These are phyloP conservation scores for Neurospora sp. DNA, from an alignment of 495 filamentous ascomycete genomes.

Conservation along the genomic window DNA sequence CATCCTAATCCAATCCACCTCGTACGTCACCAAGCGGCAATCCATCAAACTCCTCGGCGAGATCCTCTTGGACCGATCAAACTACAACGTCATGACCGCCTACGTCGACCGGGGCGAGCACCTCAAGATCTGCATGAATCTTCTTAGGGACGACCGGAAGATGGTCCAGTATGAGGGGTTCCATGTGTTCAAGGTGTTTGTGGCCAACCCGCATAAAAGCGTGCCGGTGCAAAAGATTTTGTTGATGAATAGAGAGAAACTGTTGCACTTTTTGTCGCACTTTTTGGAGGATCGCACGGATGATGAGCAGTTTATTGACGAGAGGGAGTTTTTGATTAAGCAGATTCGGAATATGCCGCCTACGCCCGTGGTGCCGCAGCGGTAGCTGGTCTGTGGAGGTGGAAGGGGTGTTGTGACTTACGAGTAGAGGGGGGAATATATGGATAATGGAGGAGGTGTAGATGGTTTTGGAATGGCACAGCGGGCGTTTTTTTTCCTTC, in stretches of 20 bases:
- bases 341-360: constrained; percentile 76
- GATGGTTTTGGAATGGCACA: not conserved
- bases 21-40: constrained; percentile 96
- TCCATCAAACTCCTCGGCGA: constrained; percentile 96
- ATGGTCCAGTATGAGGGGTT: constrained; percentile 99
- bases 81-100: constrained; percentile 94
- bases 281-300: constrained; percentile 94
- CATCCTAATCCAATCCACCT: constrained; percentile 79
- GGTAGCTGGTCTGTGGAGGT: constrained; percentile 8
- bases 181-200: constrained; percentile 99
- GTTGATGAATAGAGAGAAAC: constrained; percentile 85
- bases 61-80: constrained; percentile 85
- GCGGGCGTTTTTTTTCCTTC: not conserved
- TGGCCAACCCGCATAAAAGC: constrained; percentile 79
- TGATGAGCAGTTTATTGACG: constrained; percentile 97
- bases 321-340: constrained; percentile 91
- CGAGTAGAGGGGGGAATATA: not conserved
- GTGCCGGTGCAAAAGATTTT: constrained; percentile 88
- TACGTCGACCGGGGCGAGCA: constrained; percentile 95
- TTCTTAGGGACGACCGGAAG: constrained; percentile 84
- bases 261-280: constrained; percentile 76
- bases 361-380: constrained; percentile 47
- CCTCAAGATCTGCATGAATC: constrained; percentile 95
- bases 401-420: not conserved
- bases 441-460: not conserved